Base-by-base conservation (phyloP, 1,284 basidiomycete genomes). In the Moniliella sp. region DNA sequence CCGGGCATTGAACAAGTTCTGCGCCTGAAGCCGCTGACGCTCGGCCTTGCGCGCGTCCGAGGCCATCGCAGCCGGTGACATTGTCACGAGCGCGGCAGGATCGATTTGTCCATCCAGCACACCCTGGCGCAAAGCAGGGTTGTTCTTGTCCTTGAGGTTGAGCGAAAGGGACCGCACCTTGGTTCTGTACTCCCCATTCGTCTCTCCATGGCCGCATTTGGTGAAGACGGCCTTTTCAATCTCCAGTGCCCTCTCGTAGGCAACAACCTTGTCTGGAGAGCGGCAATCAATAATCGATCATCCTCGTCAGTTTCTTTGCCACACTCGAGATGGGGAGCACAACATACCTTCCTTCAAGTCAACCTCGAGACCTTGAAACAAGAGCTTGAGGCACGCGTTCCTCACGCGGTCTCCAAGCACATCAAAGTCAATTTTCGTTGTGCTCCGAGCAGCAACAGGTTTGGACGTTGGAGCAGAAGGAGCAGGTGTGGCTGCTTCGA, bases 71-170 rank as follows among this genome's bases (percentile, higher is more conserved):
- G 75, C 70, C 57, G 76, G 81, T 1, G 70, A 68, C 82, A 94
- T 88, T 19, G 63, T 72, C 36, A 73, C 73, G 32, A 94, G 73
- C 45, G 67, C 72, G 15, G 72, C 69, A 0, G 75, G 70, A 0
- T 69, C 48, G 1, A 93, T 65, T 15, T 78, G 75, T 0, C 84
- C 84, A 29, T 74, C 70, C 12, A 88, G 75, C 37, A 97, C 74
- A 46, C 73, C 75, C 52, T 77, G 77, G 19, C 86, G 71, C 32
- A 97, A 62, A 13, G 71, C 70, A 5, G 84, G 84, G 61, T 97
- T 94, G n/a, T n/a, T n/a, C n/a, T n/a, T n/a, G 63, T 91, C 88
- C 61, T 91, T 93, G 46, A 97, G 67, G 61, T 78, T 94, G 47
- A 91, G 75, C 55, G 73, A 86, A 23, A 94, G 64, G 12, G 75